Evolutionary conservation across 1,284 basidiomycete species (phyloP).

Genomic region (Meripilus lineatus): DNA sequence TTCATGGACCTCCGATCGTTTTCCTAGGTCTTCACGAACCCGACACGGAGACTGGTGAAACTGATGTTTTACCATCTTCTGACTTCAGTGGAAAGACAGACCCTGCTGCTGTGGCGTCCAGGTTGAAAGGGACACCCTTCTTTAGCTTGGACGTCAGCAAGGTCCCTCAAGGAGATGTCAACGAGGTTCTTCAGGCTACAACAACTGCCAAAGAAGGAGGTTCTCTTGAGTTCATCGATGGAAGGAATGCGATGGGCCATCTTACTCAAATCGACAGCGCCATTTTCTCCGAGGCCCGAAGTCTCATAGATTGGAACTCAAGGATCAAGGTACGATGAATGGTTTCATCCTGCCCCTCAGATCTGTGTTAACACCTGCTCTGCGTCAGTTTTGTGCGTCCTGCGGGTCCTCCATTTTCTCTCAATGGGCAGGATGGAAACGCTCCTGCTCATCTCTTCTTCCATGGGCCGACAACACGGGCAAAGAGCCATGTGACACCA

Average conservation of each 20-base stretch:
- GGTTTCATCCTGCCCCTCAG: not conserved
- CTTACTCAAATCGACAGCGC: slow-evolving; percentile 61
- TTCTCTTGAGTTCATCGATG: slow-evolving; percentile 61
- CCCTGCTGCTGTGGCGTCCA: slow-evolving; percentile 40
- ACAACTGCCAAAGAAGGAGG: slow-evolving; percentile 33
- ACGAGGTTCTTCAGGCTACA: slow-evolving; percentile 39
- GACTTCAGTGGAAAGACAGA: slow-evolving; percentile 45
- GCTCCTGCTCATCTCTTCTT: slow-evolving; percentile 71
- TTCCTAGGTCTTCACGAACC: slow-evolving; percentile 81
- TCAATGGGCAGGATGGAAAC: slow-evolving; percentile 96
- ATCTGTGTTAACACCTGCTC: slow-evolving; percentile 6
- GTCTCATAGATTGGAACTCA: slow-evolving; percentile 86
- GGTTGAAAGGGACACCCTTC: slow-evolving; percentile 70
- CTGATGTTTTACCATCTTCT: slow-evolving; percentile 52
- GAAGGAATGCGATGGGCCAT: slow-evolving; percentile 54
- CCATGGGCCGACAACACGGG: slow-evolving; percentile 64
- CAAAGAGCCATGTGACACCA: slow-evolving; percentile 63
- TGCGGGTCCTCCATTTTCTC: slow-evolving; percentile 85
- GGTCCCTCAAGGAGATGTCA: slow-evolving; percentile 40
- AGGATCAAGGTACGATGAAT: slow-evolving; percentile 62
- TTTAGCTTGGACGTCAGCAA: slow-evolving; percentile 75
- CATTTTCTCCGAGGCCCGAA: slow-evolving; percentile 73
- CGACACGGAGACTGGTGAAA: slow-evolving; percentile 24
- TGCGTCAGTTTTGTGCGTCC: slow-evolving; percentile 77
- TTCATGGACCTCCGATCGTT: slow-evolving; percentile 55